A percentile compares a stretch with the other conserved stretches of the same genome.
phyloP scores from a whole-genome alignment of 805 yeast genomes.

The Saturnispora silvae region DNA sequence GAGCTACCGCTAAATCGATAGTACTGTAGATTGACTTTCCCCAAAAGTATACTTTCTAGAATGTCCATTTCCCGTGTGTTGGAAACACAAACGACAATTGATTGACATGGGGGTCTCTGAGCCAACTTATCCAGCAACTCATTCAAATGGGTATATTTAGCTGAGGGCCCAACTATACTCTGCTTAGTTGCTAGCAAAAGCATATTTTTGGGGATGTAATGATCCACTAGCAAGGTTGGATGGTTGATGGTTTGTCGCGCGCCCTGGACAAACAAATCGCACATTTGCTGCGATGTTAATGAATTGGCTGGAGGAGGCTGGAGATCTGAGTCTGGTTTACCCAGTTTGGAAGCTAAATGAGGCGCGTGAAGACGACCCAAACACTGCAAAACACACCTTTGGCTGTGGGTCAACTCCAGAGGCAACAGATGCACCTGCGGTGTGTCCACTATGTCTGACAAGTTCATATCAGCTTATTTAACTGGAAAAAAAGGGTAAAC shows the following conservation, averaged over 20 bases:
- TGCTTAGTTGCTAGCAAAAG: slow-evolving; percentile 56
- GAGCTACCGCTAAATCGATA: slow-evolving; percentile 59
- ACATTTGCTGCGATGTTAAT: slow-evolving; percentile 25
- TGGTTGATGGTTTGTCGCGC: slow-evolving; percentile 46
- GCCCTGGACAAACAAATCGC: slow-evolving; percentile 35
- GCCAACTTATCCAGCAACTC: slow-evolving; percentile 31
- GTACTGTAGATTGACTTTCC: slow-evolving; percentile 49
- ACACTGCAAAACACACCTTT: slow-evolving; percentile 34
- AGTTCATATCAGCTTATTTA: no score
- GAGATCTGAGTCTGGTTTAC: neutral
- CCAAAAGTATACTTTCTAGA: slow-evolving; percentile 69
- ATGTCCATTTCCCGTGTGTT: slow-evolving; percentile 64
- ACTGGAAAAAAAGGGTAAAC: no score
- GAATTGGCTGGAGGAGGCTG: no score
- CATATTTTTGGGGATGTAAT: slow-evolving; percentile 63
- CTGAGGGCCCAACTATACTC: slow-evolving; percentile 41
- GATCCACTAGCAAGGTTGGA: slow-evolving; percentile 65
- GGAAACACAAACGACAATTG: slow-evolving; percentile 42
- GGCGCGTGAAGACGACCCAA: slow-evolving; percentile 32
- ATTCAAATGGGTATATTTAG: slow-evolving; percentile 49
- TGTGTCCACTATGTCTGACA: slow-evolving; percentile 4
- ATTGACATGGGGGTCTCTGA: slow-evolving; percentile 16
- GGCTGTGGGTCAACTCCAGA: slow-evolving; percentile 33
- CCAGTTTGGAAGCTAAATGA: slow-evolving; percentile 11
- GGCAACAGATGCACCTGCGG: slow-evolving; percentile 28